Evolutionary conservation across 2,329 filamentous ascomycete species (phyloP), one percentile per base, ranked within the genome.

Genomic region (Arthrobotrys sinensis): DNA sequence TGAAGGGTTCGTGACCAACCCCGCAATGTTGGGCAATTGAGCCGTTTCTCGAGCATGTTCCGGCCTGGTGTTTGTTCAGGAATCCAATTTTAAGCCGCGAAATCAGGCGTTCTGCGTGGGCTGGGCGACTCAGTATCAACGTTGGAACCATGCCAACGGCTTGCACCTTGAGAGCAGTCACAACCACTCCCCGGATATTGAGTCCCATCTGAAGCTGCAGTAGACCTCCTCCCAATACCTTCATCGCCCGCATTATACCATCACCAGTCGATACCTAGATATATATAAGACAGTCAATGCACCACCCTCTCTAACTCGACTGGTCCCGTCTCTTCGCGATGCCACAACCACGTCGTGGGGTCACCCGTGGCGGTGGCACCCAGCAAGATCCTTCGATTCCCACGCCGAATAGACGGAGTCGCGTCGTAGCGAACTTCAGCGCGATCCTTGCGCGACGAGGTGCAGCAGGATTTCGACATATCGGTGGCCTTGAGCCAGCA

Each of bases 371-470:
- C 24, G 36, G 24, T 28, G 40, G 46, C 28, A 10, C 63, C 24
- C 45, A 32, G 12, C 65, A 40, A 50, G 57, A 60, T 24, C 28
- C 40, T 21, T 52, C 46, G 32, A 4, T 21, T 24, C 53, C 60
- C 16, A 32, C 65, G 4, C 53, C 72, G 14, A 48, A 57, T 48
- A 60, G 55, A n/a, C 60, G 67, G 11, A 72, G 71, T 21, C 75
- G 75, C 21, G 67, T 78, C 32, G 75, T 72, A 32, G 67, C 75
- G 8, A 67, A 78, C 38, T 78, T 78, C 62, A 71, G 63, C 24
- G 57, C 71, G 24, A 78, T 78, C 40, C 62, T 78, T 40, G 67
- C 67, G 4, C 67, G 75, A 34, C 67, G 66, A 24, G 75, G 75
- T 12, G 67, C 75, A n/a, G 60, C 60, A 16, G 75, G 75, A 11